Evolutionary conservation across 345 rosid species (phyloP).

Genomic region (Erucastrum elatum): DNA sequence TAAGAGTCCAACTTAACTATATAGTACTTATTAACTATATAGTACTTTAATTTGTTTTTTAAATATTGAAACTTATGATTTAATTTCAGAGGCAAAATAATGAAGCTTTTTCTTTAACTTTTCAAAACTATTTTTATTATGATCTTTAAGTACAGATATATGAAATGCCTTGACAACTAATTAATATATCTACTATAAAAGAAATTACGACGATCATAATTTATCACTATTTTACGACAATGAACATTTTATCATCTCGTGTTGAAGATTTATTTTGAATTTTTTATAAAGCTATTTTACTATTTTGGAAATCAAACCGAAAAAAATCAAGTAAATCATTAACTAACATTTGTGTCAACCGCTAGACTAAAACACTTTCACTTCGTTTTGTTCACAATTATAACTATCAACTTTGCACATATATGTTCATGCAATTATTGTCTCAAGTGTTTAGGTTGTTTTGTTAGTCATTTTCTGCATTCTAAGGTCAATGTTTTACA

Average conservation of each 20-base stretch:
- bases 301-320: background rate
- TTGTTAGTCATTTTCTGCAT: background rate
- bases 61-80: background rate
- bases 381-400: background rate
- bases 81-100: background rate
- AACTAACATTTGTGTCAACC: background rate
- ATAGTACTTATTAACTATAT: too few relatives aligned
- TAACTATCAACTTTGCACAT: background rate
- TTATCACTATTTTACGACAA: background rate
- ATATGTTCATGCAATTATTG: background rate
- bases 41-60: background rate
- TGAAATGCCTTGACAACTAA: background rate
- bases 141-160: background rate
- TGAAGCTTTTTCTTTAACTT: background rate
- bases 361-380: background rate
- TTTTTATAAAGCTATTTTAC: background rate
- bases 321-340: background rate
- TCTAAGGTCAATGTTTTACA: constrained; percentile 18
- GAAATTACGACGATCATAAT: background rate
- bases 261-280: background rate
- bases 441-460: background rate
- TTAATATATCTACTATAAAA: background rate
- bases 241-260: background rate
- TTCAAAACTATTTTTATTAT: background rate
- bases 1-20: background rate